Conservation (phyloP, 331 rosid genomes). For the Telfairia occidentalis region DNA sequence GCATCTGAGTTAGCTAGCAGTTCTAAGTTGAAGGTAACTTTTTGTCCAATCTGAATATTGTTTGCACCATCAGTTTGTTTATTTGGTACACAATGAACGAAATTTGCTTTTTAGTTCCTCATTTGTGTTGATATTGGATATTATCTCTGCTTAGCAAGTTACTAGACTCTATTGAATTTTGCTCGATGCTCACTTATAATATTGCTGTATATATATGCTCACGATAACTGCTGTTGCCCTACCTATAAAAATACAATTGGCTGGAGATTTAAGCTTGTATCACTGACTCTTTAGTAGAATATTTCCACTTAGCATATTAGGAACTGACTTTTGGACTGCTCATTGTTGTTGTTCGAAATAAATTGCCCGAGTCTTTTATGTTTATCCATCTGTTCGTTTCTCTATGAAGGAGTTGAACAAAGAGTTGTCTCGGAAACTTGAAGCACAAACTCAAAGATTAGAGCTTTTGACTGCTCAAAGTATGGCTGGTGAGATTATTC, state of each 20-base stretch:
- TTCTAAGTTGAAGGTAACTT: slow-evolving; percentile 65
- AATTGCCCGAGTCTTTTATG: neutral
- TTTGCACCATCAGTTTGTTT: neutral
- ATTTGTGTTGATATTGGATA: neutral
- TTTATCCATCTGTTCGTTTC: slow-evolving; percentile 12
- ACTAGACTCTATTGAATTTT: neutral
- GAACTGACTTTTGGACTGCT: neutral
- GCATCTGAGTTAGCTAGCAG: slow-evolving; percentile 63
- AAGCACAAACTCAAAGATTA: slow-evolving; percentile 88
- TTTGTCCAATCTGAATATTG: neutral
- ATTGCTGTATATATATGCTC: neutral
- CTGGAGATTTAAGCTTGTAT: neutral
- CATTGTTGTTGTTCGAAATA: neutral
- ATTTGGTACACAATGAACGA: neutral
- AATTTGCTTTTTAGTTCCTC: neutral
- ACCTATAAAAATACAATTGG: neutral
- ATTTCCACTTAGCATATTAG: neutral
- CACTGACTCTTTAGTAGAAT: neutral
- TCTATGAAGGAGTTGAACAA: slow-evolving; percentile 64
- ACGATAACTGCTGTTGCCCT: neutral
- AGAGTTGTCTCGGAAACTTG: slow-evolving; percentile 75
- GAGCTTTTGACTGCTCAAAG: slow-evolving; percentile 88
- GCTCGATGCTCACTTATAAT: too few species aligned
- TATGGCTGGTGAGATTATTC: slow-evolving; percentile 51
- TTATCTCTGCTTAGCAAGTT: neutral